These are phyloP conservation scores for Hymenoscyphus albidus DNA, from an alignment of 2,329 filamentous ascomycete species.

Conservation along the genomic window DNA sequence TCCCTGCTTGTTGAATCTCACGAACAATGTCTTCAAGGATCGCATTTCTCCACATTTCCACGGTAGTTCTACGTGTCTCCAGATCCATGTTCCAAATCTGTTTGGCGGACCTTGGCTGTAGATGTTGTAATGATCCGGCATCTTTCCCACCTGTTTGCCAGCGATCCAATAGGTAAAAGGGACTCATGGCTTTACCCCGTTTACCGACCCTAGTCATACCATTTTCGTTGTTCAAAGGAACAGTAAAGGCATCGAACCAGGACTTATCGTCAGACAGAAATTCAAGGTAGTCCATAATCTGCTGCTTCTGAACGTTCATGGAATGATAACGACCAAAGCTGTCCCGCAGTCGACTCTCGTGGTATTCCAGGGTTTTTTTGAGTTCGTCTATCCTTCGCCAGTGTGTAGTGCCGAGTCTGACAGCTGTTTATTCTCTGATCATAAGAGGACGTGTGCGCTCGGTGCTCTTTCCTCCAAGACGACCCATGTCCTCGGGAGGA, in stretches of 20 bases:
- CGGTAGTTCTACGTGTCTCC: conserved; percentile 36
- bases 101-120: conserved; percentile 30
- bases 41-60: conserved; percentile 42
- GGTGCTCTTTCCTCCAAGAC: conserved; percentile 59
- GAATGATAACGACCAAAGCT: conserved; percentile 21
- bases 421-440: conserved; percentile 41
- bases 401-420: conserved; percentile 34
- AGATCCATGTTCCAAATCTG: conserved; percentile 51
- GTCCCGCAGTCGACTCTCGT: conserved; percentile 29
- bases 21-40: conserved; percentile 50
- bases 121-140: conserved; percentile 42
- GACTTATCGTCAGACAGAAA: conserved; percentile 48
- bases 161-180: conserved; percentile 48
- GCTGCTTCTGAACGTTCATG: conserved; percentile 21
- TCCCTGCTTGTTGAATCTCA: conserved; percentile 38
- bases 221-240: conserved; percentile 42
- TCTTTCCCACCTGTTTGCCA: conserved; percentile 47
- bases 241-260: conserved; percentile 54
- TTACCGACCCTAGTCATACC: conserved; percentile 46
- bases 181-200: conserved; percentile 41
- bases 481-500: conserved; percentile 46
- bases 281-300: conserved; percentile 43
- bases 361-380: conserved; percentile 36
- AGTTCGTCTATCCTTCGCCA: conserved; percentile 43
- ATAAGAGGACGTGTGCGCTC: conserved; percentile 45